Evolutionary conservation across 2,329 filamentous ascomycete species (phyloP), one percentile per base, ranked within the genome.

Genomic region (Paraconiothyrium sp.): DNA sequence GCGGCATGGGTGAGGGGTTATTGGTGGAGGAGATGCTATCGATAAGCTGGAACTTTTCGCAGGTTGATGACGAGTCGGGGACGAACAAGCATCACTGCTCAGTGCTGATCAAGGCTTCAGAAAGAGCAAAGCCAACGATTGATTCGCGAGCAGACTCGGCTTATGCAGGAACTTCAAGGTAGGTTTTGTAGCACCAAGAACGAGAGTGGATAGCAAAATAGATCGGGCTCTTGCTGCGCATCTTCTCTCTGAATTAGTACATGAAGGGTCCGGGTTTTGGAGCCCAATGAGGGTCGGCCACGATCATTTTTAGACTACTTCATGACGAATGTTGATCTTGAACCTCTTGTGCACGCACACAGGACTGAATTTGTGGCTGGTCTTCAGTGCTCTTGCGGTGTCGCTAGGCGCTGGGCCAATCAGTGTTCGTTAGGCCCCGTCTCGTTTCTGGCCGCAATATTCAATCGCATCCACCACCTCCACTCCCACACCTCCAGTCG

Each of bases 401-500:
- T 50, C 35, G 46, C 34, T 52, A 46, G 41, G 39, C n/a, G 27
- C 10, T 24, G 20, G 46, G 52, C 65, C 65, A 64, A 67, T 64
- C 56, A 66, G 34, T 44, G n/a, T 13, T 43, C 44, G 41, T 32
- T 41, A 43, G 41, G 22, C 7, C 41, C 41, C 43, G 43, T 32
- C 58, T 68, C 66, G 66, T 63, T 54, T 64, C 43, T 63, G 57
- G 61, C 59, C 57, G 63, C 60, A 65, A 56, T 56, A 56, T 56
- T 56, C 54, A 47, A 37, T 47, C 54, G 43, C 43, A 8, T 44
- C 27, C 37, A 55, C 54, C 27, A 24, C 39, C 37, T 27, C 6
- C 41, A 34, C 54, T 37, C 27, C 30, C 54, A 35, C 22, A 37
- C 43, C 27, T 30, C 13, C 43, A 22, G 41, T 55, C 4, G 1